These are phyloP conservation scores for Spongispora temasekensis DNA, from an alignment of 1,284 basidiomycete genomes.

Conservation along the genomic window DNA sequence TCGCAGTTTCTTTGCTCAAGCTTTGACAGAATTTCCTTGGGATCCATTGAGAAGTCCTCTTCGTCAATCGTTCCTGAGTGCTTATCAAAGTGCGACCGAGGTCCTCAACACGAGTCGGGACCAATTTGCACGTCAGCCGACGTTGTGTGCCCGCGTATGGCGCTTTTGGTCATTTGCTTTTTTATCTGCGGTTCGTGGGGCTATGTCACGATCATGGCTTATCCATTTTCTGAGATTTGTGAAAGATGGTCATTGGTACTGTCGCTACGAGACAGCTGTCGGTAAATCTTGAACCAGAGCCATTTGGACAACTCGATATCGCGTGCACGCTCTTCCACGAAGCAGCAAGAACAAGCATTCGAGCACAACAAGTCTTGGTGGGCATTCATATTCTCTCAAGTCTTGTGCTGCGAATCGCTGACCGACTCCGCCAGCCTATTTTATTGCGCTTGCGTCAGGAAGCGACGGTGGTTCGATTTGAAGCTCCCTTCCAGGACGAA, in stretches of 20 bases:
- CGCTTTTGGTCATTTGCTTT: constrained; percentile 51
- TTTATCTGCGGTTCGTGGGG: constrained; percentile 43
- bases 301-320: constrained; percentile 43
- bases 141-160: constrained; percentile 46
- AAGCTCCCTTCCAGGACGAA: background rate
- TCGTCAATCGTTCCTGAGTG: constrained; percentile 43
- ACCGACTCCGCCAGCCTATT: constrained; percentile 8
- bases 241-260: constrained; percentile 47
- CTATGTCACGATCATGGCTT: background rate
- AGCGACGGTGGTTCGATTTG: constrained; percentile 1
- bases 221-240: constrained; percentile 2
- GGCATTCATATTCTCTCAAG: background rate
- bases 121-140: constrained; percentile 43
- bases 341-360: constrained; percentile 42
- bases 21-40: constrained; percentile 43
- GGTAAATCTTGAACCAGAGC: constrained; percentile 41
- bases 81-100: constrained; percentile 46
- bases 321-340: constrained; percentile 43
- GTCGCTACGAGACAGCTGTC: constrained; percentile 43
- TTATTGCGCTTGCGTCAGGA: constrained; percentile 7
- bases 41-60: constrained; percentile 45
- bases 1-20: constrained; percentile 50
- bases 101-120: constrained; percentile 40
- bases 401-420: background rate
- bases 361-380: constrained; percentile 33